Base-by-base conservation (phyloP, 2,329 filamentous ascomycete genomes). In the Echinosphaeria canescens region DNA sequence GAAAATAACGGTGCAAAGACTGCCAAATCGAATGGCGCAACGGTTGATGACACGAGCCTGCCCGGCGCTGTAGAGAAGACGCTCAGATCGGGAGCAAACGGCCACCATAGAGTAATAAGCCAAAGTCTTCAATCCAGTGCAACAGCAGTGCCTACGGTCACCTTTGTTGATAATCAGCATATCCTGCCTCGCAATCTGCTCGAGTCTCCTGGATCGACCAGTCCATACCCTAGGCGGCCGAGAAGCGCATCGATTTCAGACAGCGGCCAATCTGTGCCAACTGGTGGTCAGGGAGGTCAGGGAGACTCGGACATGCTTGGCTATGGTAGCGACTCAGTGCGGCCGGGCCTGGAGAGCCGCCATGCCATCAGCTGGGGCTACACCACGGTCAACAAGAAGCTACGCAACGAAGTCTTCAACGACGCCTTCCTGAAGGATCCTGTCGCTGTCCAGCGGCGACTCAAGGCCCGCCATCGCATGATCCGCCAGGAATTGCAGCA, bases 161-260 rank as follows among this genome's bases (percentile, higher is more conserved):
- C 88, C 0, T 81, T 93, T 33, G 79, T 85, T 41, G 84, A 93
- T 44, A 95, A 95, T 43, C 69, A 75, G 35, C 85, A 95, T 42
- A 91, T 95, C 31, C 70, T 93, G 23, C 85, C 85, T 2, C 70
- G 80, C 24, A 79, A 78, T 39, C 59, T 93, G 15, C 74, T n/a
- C n/a, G n/a, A n/a, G n/a, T n/a, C n/a, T n/a, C n/a, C n/a, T n/a
- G n/a, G n/a, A n/a, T n/a, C n/a, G n/a, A n/a, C n/a, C n/a, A n/a
- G n/a, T n/a, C n/a, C n/a, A n/a, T n/a, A n/a, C n/a, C 39, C 29
- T 16, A 51, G 29, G 37, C 56, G 35, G 31, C 42, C 40, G 5
- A 43, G 47, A 24, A 51, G 47, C 29, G 38, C 42, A n/a, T 50
- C 50, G 13, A n/a, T n/a, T n/a, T n/a, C n/a, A n/a, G n/a, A n/a